Conservation (phyloP, 2,329 filamentous ascomycete species). For the Claviceps sp. region DNA sequence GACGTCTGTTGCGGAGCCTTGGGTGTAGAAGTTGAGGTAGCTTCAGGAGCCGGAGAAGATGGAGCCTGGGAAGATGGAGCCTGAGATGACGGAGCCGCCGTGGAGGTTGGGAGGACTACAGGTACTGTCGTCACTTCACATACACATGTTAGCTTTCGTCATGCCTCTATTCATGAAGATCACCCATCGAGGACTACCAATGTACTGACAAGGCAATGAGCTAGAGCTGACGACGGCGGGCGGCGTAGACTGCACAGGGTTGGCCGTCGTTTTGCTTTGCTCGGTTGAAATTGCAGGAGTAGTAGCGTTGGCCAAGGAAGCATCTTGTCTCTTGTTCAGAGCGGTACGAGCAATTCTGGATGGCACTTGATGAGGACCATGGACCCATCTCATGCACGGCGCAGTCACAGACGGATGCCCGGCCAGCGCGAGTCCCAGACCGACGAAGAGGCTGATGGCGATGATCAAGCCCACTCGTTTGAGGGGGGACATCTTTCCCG, state of each 20-base stretch:
- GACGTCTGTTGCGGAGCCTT: background rate
- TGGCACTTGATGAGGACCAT: background rate
- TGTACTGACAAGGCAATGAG: slow-evolving; percentile 1
- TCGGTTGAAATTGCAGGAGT: background rate
- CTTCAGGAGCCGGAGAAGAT: background rate
- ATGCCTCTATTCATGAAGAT: background rate
- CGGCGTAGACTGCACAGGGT: background rate
- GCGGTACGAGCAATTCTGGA: slow-evolving; percentile 1
- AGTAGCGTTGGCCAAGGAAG: slow-evolving; percentile 1
- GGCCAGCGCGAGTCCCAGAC: slow-evolving; percentile 12
- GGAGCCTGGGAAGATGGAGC: background rate
- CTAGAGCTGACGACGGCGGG: background rate
- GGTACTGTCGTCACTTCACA: background rate
- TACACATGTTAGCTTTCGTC: background rate
- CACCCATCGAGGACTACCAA: background rate
- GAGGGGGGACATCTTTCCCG: slow-evolving; percentile 9
- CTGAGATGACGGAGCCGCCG: background rate
- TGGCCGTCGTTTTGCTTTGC: background rate
- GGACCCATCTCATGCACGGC: slow-evolving; percentile 1
- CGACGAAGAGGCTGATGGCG: slow-evolving; percentile 14
- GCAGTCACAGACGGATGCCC: background rate
- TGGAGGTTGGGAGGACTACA: background rate
- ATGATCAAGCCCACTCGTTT: slow-evolving; percentile 8
- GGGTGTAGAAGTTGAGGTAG: background rate
- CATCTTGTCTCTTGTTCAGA: slow-evolving; percentile 3